These are phyloP conservation scores for Phialophora tarda DNA, from an alignment of 2,329 filamentous ascomycete species.

Conservation along the genomic window DNA sequence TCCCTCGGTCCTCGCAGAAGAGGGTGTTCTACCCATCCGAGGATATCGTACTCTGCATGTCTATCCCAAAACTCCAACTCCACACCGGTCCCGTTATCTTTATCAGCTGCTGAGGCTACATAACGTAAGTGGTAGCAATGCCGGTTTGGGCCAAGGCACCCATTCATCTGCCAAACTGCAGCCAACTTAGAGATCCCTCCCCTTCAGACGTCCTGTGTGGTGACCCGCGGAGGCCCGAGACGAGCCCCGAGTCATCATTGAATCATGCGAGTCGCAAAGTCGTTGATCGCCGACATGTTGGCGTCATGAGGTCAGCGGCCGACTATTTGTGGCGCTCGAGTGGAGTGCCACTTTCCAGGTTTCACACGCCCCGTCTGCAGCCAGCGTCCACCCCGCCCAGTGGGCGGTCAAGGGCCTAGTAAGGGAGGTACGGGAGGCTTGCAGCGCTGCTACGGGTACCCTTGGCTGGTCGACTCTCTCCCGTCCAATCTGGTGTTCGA, in stretches of 20 bases:
- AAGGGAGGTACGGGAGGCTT: conserved; percentile 1
- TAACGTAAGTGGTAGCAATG: conserved; percentile 20
- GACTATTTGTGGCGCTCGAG: conserved; percentile 19
- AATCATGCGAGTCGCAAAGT: conserved; percentile 1
- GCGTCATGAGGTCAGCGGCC: conserved; percentile 21
- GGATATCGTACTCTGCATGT: conserved; percentile 18
- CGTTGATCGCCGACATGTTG: conserved; percentile 5
- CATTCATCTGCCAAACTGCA: not conserved
- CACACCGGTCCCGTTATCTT: conserved; percentile 19
- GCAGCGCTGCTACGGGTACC: not conserved
- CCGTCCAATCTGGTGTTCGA: conserved; percentile 26
- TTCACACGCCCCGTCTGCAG: conserved; percentile 12
- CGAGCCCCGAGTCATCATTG: not conserved
- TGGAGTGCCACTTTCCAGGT: conserved; percentile 22
- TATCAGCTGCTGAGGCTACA: conserved; percentile 28
- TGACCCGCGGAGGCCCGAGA: not conserved
- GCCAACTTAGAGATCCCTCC: not conserved
- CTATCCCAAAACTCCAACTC: not conserved
- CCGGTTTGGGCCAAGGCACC: conserved; percentile 12
- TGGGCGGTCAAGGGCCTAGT: not conserved
- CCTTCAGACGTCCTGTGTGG: not conserved
- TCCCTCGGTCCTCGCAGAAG: not conserved
- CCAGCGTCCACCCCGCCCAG: conserved; percentile 8
- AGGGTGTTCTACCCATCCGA: conserved; percentile 11
- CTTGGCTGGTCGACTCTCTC: conserved; percentile 9